Conservation (phyloP, 495 filamentous ascomycete genomes). For the Glonium stellatum region DNA sequence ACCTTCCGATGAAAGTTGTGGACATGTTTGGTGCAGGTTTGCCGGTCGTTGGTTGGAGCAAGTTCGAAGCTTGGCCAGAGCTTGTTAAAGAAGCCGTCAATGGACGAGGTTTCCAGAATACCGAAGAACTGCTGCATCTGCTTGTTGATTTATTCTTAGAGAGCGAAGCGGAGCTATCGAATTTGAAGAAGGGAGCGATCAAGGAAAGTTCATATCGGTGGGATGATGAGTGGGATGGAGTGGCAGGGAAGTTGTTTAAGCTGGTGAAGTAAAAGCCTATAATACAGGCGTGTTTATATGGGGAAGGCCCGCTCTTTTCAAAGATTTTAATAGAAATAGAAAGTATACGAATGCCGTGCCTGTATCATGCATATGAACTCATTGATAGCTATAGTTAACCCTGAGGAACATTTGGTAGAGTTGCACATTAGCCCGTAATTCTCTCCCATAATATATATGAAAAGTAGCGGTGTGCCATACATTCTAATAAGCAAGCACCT, state of each 20-base stretch:
- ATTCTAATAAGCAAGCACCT: not conserved
- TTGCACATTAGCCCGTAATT: too few relatives aligned
- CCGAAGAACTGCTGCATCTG: conserved; percentile 50
- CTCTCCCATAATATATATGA: too few relatives aligned
- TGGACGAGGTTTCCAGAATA: conserved; percentile 69
- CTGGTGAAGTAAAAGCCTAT: conserved; percentile 32
- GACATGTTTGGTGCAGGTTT: conserved; percentile 96
- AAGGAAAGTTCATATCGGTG: conserved; percentile 69
- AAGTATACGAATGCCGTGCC: too few relatives aligned
- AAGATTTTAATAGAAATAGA: not conserved
- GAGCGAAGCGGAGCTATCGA: conserved; percentile 47
- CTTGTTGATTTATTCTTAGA: conserved; percentile 57
- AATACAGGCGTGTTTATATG: not conserved
- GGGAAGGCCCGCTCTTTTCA: too few relatives aligned
- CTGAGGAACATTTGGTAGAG: too few relatives aligned
- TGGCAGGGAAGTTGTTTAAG: conserved; percentile 65
- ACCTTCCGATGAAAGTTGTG: conserved; percentile 98
- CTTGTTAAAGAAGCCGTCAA: conserved; percentile 80
- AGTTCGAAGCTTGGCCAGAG: conserved; percentile 80
- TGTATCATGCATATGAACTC: too few relatives aligned
- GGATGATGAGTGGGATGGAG: conserved; percentile 90
- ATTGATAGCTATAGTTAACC: too few relatives aligned
- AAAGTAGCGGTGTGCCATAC: too few relatives aligned
- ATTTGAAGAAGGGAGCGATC: conserved; percentile 62
- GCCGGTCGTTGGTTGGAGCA: conserved; percentile 78